Percentiles rank a stretch among this genome's conserved stretches.
These are phyloP conservation scores for Miamiensis avidus DNA, from an alignment of 169 alveolate genomes.

Conservation along the genomic window DNA sequence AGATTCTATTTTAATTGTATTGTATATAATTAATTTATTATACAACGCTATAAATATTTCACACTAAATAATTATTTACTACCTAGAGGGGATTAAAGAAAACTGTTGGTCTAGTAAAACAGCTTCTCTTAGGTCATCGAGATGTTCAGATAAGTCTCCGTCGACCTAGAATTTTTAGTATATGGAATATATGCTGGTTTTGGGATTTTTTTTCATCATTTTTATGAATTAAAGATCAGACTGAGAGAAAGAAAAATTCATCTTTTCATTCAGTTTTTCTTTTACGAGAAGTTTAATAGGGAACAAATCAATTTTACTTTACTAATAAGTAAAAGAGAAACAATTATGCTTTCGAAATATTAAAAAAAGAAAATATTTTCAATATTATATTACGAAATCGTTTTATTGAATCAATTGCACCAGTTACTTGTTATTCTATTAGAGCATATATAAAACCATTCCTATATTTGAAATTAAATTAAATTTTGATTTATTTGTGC, in stretches of 20 bases:
- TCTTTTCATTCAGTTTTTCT: not conserved
- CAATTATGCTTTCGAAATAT: no score
- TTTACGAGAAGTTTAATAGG: not conserved
- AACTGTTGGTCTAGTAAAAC: not conserved
- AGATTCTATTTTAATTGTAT: no score
- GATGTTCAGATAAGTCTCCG: not conserved
- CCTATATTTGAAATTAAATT: not conserved
- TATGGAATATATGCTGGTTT: not conserved
- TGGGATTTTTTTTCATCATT: no score
- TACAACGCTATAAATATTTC: not conserved
- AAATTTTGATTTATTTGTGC: no score
- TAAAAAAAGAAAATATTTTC: no score
- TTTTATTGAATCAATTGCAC: not conserved
- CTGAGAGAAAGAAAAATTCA: not conserved
- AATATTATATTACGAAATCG: not conserved
- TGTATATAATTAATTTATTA: no score
- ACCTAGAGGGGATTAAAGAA: not conserved
- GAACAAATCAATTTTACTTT: not conserved
- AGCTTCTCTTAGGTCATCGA: not conserved
- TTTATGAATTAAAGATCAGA: not conserved
- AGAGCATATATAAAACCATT: not conserved
- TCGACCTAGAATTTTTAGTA: not conserved
- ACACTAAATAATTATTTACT: no score
- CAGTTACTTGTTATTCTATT: no score
- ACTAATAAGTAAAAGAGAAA: not conserved